A percentile compares a stretch with the other conserved stretches of the same genome.
Conservation (phyloP, 1,139 yeast species). For the Williopsis jadinii region DNA sequence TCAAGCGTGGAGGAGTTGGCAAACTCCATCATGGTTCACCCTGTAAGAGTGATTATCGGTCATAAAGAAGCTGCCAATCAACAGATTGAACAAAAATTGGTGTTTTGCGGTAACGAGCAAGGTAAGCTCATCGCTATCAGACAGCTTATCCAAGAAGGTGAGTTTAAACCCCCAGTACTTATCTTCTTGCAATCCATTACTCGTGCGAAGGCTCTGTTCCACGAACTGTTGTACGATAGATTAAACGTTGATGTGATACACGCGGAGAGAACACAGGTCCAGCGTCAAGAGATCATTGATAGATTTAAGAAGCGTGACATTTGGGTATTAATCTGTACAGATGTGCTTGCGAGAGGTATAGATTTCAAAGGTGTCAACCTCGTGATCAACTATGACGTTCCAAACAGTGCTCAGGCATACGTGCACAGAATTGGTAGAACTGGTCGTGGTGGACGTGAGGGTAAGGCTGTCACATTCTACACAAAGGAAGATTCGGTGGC, state of each 20-base stretch:
- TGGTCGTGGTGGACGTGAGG: constrained; percentile 88
- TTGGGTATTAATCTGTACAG: constrained; percentile 96
- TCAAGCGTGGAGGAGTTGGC: constrained; percentile 91
- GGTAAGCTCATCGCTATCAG: constrained; percentile 90
- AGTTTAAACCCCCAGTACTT: constrained; percentile 86
- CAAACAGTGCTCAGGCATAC: constrained; percentile 88
- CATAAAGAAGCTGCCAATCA: constrained; percentile 89
- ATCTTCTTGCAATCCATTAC: constrained; percentile 88
- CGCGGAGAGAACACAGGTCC: constrained; percentile 87
- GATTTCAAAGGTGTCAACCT: constrained; percentile 94
- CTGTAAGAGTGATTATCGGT: constrained; percentile 83
- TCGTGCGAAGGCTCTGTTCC: constrained; percentile 92
- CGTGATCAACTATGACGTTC: constrained; percentile 95
- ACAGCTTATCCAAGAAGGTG: constrained; percentile 79
- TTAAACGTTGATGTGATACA: constrained; percentile 93
- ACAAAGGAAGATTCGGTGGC: constrained; percentile 81
- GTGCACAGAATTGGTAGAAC: constrained; percentile 99
- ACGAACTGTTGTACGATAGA: constrained; percentile 84
- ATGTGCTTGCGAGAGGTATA: constrained; percentile 92
- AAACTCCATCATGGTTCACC: constrained; percentile 73
- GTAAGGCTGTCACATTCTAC: constrained; percentile 86
- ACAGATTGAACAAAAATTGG: constrained; percentile 75
- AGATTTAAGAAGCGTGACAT: constrained; percentile 82
- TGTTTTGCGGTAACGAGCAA: constrained; percentile 89
- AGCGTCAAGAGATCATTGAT: constrained; percentile 80